Evolutionary conservation across 139 green algal genomes (phyloP).

Genomic region (Edaphochlamys debaryana): DNA sequence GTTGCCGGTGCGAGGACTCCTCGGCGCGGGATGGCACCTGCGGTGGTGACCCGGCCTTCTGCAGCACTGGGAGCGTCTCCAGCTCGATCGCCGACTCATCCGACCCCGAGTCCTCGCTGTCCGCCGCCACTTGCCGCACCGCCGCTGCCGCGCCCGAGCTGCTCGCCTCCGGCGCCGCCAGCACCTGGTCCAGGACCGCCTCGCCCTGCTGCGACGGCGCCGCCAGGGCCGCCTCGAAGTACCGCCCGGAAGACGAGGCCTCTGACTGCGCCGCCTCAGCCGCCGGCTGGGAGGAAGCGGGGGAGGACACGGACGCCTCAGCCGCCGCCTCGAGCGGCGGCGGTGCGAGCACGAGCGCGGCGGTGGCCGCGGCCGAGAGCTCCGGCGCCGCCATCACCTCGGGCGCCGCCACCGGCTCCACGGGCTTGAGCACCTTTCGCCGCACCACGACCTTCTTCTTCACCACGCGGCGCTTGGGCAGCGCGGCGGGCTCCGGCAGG

Average conservation of each 20-base stretch:
- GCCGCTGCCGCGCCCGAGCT: neutral
- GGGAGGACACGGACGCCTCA: too few species aligned
- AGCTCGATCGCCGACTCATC: neutral
- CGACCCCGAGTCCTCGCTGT: neutral
- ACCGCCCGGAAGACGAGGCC: slow-evolving; percentile 4
- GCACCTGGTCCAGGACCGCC: slow-evolving; percentile 42
- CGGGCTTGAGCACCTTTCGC: slow-evolving; percentile 42
- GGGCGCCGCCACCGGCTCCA: slow-evolving; percentile 54
- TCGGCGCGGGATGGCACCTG: neutral
- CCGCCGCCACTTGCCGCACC: too few species aligned
- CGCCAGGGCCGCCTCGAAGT: neutral
- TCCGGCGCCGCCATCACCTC: slow-evolving; percentile 25
- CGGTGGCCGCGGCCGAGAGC: neutral
- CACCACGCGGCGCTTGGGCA: slow-evolving; percentile 35
- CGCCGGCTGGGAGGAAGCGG: too few species aligned
- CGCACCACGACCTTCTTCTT: slow-evolving; percentile 51
- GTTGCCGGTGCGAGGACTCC: neutral
- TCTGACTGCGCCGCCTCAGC: neutral
- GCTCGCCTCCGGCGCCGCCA: neutral
- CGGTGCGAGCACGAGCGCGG: neutral
- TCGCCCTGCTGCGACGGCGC: slow-evolving; percentile 28
- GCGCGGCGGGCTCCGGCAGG: slow-evolving; percentile 32
- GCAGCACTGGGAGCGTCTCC: neutral
- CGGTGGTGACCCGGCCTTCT: neutral
- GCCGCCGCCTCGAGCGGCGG: neutral